Evolutionary conservation across 768 basidiomycete species (phyloP).

Genomic region (Cystobasidium tubakii): DNA sequence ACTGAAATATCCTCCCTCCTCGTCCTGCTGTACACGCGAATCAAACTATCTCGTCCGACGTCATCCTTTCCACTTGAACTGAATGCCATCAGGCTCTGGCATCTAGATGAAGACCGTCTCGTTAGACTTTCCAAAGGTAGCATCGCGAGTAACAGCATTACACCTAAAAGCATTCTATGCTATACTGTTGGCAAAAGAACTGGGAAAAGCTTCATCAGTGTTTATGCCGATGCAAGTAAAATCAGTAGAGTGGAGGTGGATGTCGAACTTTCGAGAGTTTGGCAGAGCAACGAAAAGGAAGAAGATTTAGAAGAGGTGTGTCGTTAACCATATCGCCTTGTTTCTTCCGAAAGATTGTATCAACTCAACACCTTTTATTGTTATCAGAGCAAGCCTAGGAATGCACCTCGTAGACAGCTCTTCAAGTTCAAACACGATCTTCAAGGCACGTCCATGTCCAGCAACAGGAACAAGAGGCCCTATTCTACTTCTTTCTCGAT

Average conservation of each 20-base stretch:
- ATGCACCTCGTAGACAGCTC: constrained; percentile 7
- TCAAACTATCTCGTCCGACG: not conserved
- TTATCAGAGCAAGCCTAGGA: not conserved
- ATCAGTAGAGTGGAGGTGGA: not conserved
- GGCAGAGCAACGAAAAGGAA: not conserved
- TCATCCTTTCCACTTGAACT: not conserved
- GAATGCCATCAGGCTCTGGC: not conserved
- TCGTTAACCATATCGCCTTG: no score
- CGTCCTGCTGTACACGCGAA: not conserved
- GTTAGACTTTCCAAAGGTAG: not conserved
- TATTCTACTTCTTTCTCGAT: not conserved
- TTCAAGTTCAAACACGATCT: not conserved
- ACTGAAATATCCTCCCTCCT: not conserved
- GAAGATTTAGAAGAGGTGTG: not conserved
- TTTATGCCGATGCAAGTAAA: not conserved
- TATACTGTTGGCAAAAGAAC: constrained; percentile 1
- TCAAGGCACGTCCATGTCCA: not conserved
- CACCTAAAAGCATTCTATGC: not conserved
- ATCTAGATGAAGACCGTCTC: not conserved
- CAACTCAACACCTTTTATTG: no score
- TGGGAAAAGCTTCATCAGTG: not conserved
- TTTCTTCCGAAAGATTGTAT: no score
- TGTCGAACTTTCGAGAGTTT: not conserved
- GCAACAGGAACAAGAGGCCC: not conserved
- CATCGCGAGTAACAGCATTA: not conserved